phyloP scores from a whole-genome alignment of 129 eudicot genomes.

The Artemisia annua region DNA sequence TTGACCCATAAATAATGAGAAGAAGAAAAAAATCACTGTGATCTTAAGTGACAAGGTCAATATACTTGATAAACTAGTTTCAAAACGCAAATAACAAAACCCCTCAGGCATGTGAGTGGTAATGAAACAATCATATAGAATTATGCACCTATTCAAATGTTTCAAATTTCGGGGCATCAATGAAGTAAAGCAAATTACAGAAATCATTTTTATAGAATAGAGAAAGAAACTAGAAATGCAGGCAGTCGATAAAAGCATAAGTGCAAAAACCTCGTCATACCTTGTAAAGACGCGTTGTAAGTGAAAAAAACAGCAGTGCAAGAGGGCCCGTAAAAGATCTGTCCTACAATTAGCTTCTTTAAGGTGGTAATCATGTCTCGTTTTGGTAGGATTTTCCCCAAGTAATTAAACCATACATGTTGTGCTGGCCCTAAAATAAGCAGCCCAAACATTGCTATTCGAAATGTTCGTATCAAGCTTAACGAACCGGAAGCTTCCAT shows the following conservation, averaged over 20 bases:
- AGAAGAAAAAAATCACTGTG: too few relatives aligned
- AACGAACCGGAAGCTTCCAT: constrained; percentile 43
- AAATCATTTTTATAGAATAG: not conserved
- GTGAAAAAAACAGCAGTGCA: constrained; percentile 64
- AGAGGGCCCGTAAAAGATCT: constrained; percentile 59
- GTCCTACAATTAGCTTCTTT: constrained; percentile 72
- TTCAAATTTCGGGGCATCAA: too few relatives aligned
- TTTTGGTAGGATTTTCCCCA: constrained; percentile 57
- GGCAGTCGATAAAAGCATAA: not conserved
- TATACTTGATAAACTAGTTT: not conserved
- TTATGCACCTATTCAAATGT: too few relatives aligned
- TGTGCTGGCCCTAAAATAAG: constrained; percentile 63
- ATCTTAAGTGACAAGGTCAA: too few relatives aligned
- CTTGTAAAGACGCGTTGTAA: constrained; percentile 77
- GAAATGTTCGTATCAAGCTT: constrained; percentile 50
- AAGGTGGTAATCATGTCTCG: constrained; percentile 63
- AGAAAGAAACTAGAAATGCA: not conserved
- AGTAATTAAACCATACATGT: constrained; percentile 71
- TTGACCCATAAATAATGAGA: too few relatives aligned
- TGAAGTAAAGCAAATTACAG: too few relatives aligned
- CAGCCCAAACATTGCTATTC: constrained; percentile 62
- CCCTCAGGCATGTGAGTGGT: not conserved
- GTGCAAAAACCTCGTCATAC: constrained; percentile 29
- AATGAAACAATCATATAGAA: too few relatives aligned
- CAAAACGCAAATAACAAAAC: not conserved